Base-by-base conservation (phyloP, 2,329 filamentous ascomycete species). In the Fusarium humuli region DNA sequence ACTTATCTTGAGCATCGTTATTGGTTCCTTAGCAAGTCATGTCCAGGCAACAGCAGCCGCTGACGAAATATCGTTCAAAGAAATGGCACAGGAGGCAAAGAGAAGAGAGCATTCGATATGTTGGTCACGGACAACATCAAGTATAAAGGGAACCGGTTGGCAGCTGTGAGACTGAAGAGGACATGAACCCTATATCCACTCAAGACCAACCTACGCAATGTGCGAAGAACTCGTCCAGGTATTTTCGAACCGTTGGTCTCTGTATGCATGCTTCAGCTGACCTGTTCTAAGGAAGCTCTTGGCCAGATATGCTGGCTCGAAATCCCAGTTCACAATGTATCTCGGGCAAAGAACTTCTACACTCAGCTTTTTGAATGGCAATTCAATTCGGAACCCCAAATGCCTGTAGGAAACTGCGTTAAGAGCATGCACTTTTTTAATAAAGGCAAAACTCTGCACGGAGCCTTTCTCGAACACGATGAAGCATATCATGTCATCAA, bases 281-380 rank as follows among this genome's bases (percentile, higher is more conserved):
- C 44, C 7, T 37, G 16, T 29, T 25, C 6, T 16, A 57, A 74
- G 73, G 68, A 76, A 63, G 49, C 58, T 44, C 61, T 75, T 44
- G 80, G 79, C 61, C 75, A 81, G 52, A 76, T 81, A 49, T 79
- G 76, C 71, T 83, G 80, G 79, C 76, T 80, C 47, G 78, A 83
- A 57, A 70, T 83, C 16, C 80, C 81, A n/a, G 78, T 79, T 53
- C 72, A 65, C 29, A 75, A 81, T 65, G 60, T 80, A 16, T 48
- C 64, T 30, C 75, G 81, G 30, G 81, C 78, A 57, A 75, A 77
- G 46, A 76, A 74, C 42, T 82, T 83, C 73, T 83, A 82, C 66
- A 73, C 69, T 11, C 69, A 77, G 20, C 72, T 82, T 29, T 78
- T 82, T 23, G 73, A 67, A 34, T 80, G 79, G 80, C 73, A 79